These are phyloP conservation scores for Ascochyta clinopodiicola DNA, from an alignment of 2,329 filamentous ascomycete genomes.

Conservation along the genomic window DNA sequence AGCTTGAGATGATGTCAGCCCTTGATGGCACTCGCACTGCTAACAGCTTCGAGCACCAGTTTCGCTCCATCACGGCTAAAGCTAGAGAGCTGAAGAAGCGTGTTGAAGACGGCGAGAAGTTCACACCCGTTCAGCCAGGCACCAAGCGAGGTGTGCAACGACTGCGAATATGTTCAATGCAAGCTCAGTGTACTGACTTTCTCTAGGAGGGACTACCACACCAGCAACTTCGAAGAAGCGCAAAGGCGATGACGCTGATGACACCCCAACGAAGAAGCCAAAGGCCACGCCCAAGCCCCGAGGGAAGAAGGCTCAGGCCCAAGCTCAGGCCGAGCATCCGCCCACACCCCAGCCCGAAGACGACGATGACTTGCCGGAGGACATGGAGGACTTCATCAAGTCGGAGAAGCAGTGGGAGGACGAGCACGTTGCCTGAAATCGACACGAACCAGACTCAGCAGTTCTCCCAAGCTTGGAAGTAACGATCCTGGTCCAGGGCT, in stretches of 20 bases:
- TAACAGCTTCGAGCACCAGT: conserved; percentile 34
- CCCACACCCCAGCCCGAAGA: background rate
- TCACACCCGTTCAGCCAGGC: conserved; percentile 27
- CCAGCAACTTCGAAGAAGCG: conserved; percentile 29
- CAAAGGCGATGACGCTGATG: conserved; percentile 18
- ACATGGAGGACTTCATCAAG: conserved; percentile 23
- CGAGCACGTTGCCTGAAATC: background rate
- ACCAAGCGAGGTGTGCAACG: conserved; percentile 30
- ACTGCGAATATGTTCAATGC: background rate
- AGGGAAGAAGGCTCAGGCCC: conserved; percentile 17
- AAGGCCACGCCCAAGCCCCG: conserved; percentile 25
- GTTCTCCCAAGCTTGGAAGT: background rate
- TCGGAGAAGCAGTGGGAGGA: conserved; percentile 6
- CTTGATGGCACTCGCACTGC: conserved; percentile 36
- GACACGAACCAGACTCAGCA: background rate
- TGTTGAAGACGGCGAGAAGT: conserved; percentile 31
- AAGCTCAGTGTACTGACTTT: conserved; percentile 5
- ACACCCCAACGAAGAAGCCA: conserved; percentile 29
- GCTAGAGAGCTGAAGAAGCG: conserved; percentile 40
- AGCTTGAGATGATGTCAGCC: conserved; percentile 39
- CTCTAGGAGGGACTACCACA: conserved; percentile 14
- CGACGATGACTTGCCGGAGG: conserved; percentile 15
- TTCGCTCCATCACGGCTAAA: conserved; percentile 31
- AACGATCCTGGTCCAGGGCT: background rate
- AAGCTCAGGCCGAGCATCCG: background rate